Evolutionary conservation across 2,329 filamentous ascomycete species (phyloP), one percentile per base, ranked within the genome.

Genomic region (Arthroderma sp.): DNA sequence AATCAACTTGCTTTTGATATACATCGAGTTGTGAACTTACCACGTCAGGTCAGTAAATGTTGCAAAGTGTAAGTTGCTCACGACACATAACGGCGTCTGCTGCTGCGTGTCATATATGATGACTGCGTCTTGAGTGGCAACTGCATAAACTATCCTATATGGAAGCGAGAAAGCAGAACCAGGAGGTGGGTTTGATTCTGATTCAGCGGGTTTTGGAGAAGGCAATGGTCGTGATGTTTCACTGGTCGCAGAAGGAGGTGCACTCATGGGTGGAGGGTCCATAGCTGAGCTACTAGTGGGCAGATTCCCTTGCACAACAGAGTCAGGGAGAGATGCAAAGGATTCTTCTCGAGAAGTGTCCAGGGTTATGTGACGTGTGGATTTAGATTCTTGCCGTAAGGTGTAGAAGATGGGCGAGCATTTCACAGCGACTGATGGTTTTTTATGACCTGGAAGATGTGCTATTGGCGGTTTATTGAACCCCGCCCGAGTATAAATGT

Each of bases 31-130:
- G 36, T 37, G 27, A n/a, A 33, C 80, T 63, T 77, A 94, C 91
- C 91, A 98, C 31, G 86, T 83, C 47, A 98, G 69, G 61, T 98
- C 91, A 0, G 91, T 98, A 59, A 98, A 98, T 0, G 91, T 96
- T 4, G 91, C 88, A 62, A 89, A 94, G 63, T 98, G 91, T 52
- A 98, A 67, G 58, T 98, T 98, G 74, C 87, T 96, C 40, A 98
- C 89, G 34, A 96, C 75, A 60, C 87, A 94, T 32, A 98, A 71
- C 2, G 91, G 91, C 5, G 86, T 93, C 57, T 88, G 83, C 60
- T 98, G 91, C 59, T 98, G 91, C 0, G 91, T 98, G 63, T 98
- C 91, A 59, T 98, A 98, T 22, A 98, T 74, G 37, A 95, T 71
- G 3, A 98, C 85, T 0, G 91, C 85, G 64, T 98, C 91, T 60